Evolutionary conservation across 2,329 filamentous ascomycete genomes (phyloP), one percentile per base, ranked within the genome.

Genomic region (Ophiostoma quercus): DNA sequence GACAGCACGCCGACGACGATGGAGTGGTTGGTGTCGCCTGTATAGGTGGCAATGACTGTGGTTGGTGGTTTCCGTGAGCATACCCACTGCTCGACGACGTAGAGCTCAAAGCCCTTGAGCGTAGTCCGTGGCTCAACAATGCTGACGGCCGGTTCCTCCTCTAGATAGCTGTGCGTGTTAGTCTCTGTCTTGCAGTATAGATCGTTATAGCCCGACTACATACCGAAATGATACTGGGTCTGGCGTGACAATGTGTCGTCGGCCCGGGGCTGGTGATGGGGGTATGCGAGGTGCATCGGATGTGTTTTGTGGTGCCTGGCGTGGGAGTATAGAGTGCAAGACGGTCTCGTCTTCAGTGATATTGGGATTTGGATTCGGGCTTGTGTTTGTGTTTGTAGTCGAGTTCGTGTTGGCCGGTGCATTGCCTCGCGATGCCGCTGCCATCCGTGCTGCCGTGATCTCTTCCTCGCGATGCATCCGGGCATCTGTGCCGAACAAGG

Each of bases 51-150:
- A 73, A 98, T 96, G 67, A 96, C 87, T 73, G 96, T 91, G 19
- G 94, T 97, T 0, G 94, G 94, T 72, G 96, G 92, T 70, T 88
- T 86, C 68, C 95, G 88, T 14, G 94, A 97, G 79, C 94, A 97
- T 6, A 92, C 92, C 95, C 95, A 99, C 83, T 99, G 95, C 79
- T 98, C 95, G 73, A 98, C 92, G 19, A 98, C 81, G 79, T 98
- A 98, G 72, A 94, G 84, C 78, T 98, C 94, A 79, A 97, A 98
- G 74, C 94, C 94, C 72, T 86, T 82, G 6, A 99, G 84, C 67
- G 85, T 82, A 67, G 85, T 84, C 69, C 88, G 87, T 68, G 90
- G 89, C 74, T 94, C 87, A 73, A 97, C 83, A 8, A 97, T 88
- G 2, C 83, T 84, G 3, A 92, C 93, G 5, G 86, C 87, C 1